Evolutionary conservation across 441 rosid species (phyloP).

Genomic region (Corymbia citriodora): DNA sequence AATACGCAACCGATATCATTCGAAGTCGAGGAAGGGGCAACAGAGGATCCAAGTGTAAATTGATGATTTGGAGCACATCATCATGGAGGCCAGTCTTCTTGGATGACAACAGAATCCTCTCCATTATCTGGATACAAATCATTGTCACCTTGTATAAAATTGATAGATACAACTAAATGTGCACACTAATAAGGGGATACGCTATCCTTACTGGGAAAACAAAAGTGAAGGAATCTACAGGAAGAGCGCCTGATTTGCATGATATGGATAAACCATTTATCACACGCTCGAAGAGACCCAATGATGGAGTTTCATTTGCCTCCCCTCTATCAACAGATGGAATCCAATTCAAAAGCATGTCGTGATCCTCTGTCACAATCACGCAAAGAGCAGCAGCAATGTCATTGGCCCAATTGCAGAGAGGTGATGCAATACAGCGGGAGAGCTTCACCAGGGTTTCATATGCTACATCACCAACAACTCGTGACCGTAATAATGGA

Average conservation of each 20-base stretch:
- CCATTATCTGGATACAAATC: constrained; percentile 71
- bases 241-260: constrained; percentile 93
- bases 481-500: constrained; percentile 78
- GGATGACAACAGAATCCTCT: constrained; percentile 69
- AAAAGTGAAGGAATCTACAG: constrained; percentile 91
- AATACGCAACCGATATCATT: constrained; percentile 78
- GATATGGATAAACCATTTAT: constrained; percentile 65
- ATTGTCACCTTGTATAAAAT: not conserved
- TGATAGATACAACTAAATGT: not conserved
- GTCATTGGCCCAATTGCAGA: constrained; percentile 95
- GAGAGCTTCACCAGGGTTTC: constrained; percentile 88
- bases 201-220: constrained; percentile 76
- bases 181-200: not conserved
- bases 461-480: constrained; percentile 76
- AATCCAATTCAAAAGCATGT: constrained; percentile 42
- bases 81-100: constrained; percentile 85
- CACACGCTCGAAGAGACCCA: constrained; percentile 84
- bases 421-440: constrained; percentile 76
- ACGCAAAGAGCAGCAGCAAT: constrained; percentile 93
- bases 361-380: constrained; percentile 56
- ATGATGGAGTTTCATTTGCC: constrained; percentile 36
- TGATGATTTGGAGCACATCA: constrained; percentile 77
- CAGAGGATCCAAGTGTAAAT: constrained; percentile 88
- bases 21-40: constrained; percentile 96
- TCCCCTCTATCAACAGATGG: constrained; percentile 45